Percentiles rank a stretch among this genome's conserved stretches.
phyloP scores from a whole-genome alignment of 495 filamentous ascomycete genomes.

The Neurospora tetraspora region DNA sequence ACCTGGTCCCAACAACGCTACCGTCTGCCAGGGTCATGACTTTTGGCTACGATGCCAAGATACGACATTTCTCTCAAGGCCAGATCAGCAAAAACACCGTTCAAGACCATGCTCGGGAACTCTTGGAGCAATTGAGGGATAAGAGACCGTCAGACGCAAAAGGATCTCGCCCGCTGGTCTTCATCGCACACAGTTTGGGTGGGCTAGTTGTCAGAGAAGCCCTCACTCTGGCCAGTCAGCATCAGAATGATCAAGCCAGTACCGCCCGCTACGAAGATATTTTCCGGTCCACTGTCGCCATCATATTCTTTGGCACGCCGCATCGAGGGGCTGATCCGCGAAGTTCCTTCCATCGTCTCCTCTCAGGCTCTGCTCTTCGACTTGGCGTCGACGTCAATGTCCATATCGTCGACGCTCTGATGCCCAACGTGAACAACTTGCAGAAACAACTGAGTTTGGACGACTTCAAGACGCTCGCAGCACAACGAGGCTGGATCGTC shows the following conservation, averaged over 20 bases:
- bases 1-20: background rate
- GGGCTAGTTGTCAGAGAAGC: background rate
- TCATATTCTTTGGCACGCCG: slow-evolving; percentile 6
- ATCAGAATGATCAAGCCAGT: background rate
- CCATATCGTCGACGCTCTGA: background rate
- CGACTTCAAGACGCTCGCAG: background rate
- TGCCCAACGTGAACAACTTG: background rate
- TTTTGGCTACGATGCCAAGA: background rate
- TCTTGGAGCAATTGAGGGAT: background rate
- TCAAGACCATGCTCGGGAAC: background rate
- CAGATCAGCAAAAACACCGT: background rate
- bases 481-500: background rate
- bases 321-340: background rate
- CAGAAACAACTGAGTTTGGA: background rate
- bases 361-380: background rate
- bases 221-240: background rate
- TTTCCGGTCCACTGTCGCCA: slow-evolving; percentile 3
- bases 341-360: background rate
- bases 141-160: background rate
- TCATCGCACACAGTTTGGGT: background rate
- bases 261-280: background rate
- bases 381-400: background rate
- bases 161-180: background rate
- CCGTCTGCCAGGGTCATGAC: background rate
- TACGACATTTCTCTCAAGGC: background rate